A percentile compares a stretch with the other conserved stretches of the same genome.
Conservation (phyloP, 768 basidiomycete genomes). For the Cystoderma amianthinum region DNA sequence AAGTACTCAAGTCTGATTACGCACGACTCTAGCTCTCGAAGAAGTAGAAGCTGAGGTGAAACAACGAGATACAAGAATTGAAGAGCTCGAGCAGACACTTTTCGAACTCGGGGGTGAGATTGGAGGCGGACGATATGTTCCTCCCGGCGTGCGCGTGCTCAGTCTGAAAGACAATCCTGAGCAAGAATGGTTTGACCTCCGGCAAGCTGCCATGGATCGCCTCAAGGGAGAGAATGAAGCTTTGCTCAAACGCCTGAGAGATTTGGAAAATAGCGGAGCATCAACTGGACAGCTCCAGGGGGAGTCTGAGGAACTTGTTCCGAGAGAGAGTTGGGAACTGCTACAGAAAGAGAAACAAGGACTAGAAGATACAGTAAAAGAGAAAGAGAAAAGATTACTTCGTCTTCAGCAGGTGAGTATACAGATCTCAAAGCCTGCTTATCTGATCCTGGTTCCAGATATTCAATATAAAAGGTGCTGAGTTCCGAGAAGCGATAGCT, state of each 20-base stretch:
- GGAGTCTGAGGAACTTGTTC: constrained; percentile 43
- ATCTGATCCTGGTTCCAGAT: no score
- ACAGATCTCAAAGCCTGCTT: not conserved
- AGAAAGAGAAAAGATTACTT: constrained; percentile 78
- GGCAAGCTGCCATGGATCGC: constrained; percentile 68
- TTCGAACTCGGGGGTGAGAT: constrained; percentile 76
- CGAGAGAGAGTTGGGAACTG: constrained; percentile 75
- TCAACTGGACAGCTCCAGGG: constrained; percentile 1
- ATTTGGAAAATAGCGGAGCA: constrained; percentile 36
- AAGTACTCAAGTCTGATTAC: not conserved
- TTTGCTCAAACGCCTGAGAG: constrained; percentile 58
- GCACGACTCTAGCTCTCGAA: constrained; percentile 31
- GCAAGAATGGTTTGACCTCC: constrained; percentile 71
- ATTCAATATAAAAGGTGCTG: constrained; percentile 79
- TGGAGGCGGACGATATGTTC: constrained; percentile 67
- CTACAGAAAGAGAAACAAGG: constrained; percentile 63
- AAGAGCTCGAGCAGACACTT: constrained; percentile 68
- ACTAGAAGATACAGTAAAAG: constrained; percentile 53
- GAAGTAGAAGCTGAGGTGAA: constrained; percentile 26
- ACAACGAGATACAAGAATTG: constrained; percentile 45
- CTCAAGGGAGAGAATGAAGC: constrained; percentile 82
- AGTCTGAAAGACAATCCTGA: constrained; percentile 75
- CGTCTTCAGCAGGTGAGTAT: constrained; percentile 81
- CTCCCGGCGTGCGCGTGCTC: constrained; percentile 65
- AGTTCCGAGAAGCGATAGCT: constrained; percentile 88